phyloP scores from a whole-genome alignment of 352 stramenopile species.

The Globisporangium barbulae region DNA sequence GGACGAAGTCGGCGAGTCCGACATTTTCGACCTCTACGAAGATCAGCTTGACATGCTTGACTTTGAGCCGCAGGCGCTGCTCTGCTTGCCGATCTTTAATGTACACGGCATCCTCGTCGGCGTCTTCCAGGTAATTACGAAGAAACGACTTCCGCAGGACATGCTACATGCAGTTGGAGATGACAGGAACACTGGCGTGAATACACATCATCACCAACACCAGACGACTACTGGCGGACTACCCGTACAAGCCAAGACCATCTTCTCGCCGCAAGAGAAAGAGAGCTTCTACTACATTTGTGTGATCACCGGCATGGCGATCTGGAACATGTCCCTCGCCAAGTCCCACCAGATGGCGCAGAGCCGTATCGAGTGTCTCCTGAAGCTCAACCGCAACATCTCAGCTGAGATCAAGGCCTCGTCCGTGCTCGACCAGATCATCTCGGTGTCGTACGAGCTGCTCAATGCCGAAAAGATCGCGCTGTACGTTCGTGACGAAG shows the following conservation, averaged over 20 bases:
- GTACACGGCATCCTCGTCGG: conserved; percentile 57
- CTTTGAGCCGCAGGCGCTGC: conserved; percentile 52
- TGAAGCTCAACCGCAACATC: conserved; percentile 39
- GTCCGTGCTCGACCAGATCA: conserved; percentile 35
- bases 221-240: background rate
- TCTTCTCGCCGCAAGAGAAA: conserved; percentile 30
- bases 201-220: background rate
- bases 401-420: conserved; percentile 31
- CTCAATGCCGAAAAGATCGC: conserved; percentile 31
- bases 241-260: conserved; percentile 19
- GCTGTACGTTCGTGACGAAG: conserved; percentile 34
- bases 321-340: conserved; percentile 36
- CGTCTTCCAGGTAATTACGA: conserved; percentile 60
- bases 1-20: conserved; percentile 43
- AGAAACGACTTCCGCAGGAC: conserved; percentile 23
- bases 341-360: conserved; percentile 31
- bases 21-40: conserved; percentile 61
- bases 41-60: conserved; percentile 64
- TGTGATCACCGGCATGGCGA: conserved; percentile 35
- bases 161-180: background rate
- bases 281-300: conserved; percentile 39
- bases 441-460: conserved; percentile 38
- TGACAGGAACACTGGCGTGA: background rate
- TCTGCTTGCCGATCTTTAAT: conserved; percentile 62
- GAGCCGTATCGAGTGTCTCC: conserved; percentile 33